Conservation (phyloP, 257 asterid species). For the Eucommia ulmoides region DNA sequence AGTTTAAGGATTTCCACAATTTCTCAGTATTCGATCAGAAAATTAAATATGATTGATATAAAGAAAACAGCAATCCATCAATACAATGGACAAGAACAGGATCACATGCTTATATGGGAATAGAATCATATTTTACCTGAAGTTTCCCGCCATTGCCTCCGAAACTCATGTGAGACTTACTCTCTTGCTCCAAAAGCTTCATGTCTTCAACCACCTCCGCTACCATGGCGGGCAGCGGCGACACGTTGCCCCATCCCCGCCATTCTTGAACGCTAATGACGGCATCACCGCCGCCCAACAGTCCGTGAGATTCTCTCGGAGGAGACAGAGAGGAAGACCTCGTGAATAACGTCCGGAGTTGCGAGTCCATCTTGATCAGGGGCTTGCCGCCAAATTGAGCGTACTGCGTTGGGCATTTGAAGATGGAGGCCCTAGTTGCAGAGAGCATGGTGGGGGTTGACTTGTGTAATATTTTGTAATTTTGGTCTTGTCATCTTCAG, state of each 20-base stretch:
- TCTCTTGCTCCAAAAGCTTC: conserved; percentile 56
- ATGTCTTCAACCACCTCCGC: conserved; percentile 57
- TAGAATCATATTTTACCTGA: conserved; percentile 25
- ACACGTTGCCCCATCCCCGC: conserved; percentile 80
- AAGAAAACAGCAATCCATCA: no score
- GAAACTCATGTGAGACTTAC: conserved; percentile 47
- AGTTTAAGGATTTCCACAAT: no score
- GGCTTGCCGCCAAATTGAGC: background rate
- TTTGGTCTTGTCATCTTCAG: no score
- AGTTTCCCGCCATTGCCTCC: conserved; percentile 78
- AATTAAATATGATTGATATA: no score
- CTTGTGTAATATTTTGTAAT: background rate
- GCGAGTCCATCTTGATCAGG: conserved; percentile 21
- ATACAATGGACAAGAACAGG: no score
- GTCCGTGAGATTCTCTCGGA: conserved; percentile 10
- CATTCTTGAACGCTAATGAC: conserved; percentile 67
- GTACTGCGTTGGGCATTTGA: background rate
- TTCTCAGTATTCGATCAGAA: no score
- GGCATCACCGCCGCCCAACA: conserved; percentile 18
- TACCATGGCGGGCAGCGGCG: conserved; percentile 79
- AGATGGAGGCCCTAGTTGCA: background rate
- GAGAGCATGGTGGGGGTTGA: background rate
- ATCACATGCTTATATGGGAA: background rate
- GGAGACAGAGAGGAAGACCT: conserved; percentile 9
- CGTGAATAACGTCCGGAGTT: conserved; percentile 6